Evolutionary conservation across 164 flowering plant species (phyloP).

Genomic region (Sedum album): DNA sequence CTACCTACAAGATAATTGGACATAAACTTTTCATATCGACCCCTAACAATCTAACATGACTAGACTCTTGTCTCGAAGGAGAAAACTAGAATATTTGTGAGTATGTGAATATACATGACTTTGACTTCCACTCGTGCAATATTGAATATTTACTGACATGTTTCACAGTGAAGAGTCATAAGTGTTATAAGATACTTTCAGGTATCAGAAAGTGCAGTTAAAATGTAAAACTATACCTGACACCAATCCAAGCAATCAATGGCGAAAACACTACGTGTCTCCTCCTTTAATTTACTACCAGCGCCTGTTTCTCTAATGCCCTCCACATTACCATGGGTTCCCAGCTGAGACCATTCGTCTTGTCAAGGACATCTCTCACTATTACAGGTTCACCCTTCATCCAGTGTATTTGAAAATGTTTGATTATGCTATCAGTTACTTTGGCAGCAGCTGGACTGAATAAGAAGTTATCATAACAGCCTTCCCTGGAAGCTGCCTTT

Average conservation of each 20-base stretch:
- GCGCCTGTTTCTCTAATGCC: constrained; percentile 18
- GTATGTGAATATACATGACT: not conserved
- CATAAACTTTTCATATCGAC: not conserved
- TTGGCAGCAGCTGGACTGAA: constrained; percentile 19
- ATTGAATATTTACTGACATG: not conserved
- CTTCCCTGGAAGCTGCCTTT: constrained; percentile 21
- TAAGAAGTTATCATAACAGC: constrained; percentile 21
- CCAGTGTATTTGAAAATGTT: constrained; percentile 33
- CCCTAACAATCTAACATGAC: not conserved
- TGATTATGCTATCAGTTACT: constrained; percentile 11
- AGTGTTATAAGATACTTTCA: not conserved
- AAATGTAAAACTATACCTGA: constrained; percentile 16
- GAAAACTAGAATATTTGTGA: not conserved
- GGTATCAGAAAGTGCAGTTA: not conserved
- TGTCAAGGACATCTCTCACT: constrained; percentile 24
- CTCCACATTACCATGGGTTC: constrained; percentile 42
- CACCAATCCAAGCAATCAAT: constrained; percentile 31
- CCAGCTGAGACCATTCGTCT: constrained; percentile 29
- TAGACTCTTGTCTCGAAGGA: not conserved
- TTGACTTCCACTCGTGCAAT: not conserved
- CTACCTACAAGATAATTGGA: constrained; percentile 35
- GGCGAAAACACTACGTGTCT: constrained; percentile 20
- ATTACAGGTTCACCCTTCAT: constrained; percentile 28
- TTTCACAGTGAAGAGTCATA: not conserved
- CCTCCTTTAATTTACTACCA: constrained; percentile 12